Evolutionary conservation across 257 asterid species (phyloP), one percentile per base, ranked within the genome.

Genomic region (Nicotiana obtusifolia): DNA sequence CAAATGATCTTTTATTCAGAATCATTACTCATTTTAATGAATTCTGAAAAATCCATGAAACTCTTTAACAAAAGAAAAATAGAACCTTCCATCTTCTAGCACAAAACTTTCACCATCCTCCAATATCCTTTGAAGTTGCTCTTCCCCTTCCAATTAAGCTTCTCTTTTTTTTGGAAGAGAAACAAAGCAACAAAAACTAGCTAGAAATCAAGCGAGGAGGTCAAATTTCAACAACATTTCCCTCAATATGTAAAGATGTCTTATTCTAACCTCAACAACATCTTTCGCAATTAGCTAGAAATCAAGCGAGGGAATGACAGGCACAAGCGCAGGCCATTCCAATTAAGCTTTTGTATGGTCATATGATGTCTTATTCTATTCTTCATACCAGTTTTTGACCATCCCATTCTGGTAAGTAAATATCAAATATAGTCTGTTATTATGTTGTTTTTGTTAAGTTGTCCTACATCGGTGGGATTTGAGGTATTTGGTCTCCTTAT

Each of bases 31-130:
- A 20, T 22, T 71, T 22, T 7, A 22, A 44, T 71, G 78, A 30
- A 71, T 44, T 44, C 22, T 5, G 9, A 64, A 64, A 64, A 24
- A 26, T 26, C 41, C 6, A 13, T 69, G 13, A 6, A 20, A 44
- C 59, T 69, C 13, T 73, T 4, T 47, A 26, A 85, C 69, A 86
- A 82, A 80, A 88, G 61, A 82, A 59, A 78, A 82, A 83, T 59
- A 83, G 44, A 84, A 82, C 81, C 44, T 82, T 77, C 87, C 86
- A 84, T 83, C 67, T 86, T 81, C 83, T 83, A 78, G 60, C 82
- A 81, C 81, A 73, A 85, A 67, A 54, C 49, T 20, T 61, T 78
- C 80, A 52, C 83, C 54, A 24, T 83, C 17, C 69, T 79, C 69
- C 77, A 87, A 28, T 28, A 28, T 28, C 31, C 31, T 80, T 83